A percentile compares a stretch with the other conserved stretches of the same genome.
Conservation (phyloP, 2,329 filamentous ascomycete genomes). For the Cytospora chrysosperma region DNA sequence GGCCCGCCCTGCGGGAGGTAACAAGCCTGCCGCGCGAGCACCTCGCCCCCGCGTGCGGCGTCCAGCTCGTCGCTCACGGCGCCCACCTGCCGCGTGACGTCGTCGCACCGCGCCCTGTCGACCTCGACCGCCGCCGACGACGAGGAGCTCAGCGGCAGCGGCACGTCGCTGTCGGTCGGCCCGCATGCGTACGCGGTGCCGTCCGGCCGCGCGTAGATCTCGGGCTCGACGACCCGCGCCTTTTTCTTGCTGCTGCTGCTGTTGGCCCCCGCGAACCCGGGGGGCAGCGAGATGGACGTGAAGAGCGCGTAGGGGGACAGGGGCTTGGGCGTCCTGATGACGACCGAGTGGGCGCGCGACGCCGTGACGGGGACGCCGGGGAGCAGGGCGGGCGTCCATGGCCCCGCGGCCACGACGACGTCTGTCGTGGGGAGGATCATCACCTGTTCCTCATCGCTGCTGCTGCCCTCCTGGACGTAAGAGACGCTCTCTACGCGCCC, state of each 20-base stretch:
- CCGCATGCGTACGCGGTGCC: conserved; percentile 77
- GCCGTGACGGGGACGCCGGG: conserved; percentile 43
- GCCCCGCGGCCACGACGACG: conserved; percentile 41
- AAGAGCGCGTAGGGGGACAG: conserved; percentile 66
- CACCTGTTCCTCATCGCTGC: conserved; percentile 21
- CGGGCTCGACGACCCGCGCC: conserved; percentile 57
- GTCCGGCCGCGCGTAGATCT: conserved; percentile 75
- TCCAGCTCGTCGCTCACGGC: conserved; percentile 55
- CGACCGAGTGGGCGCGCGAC: conserved; percentile 46
- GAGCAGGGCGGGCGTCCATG: conserved; percentile 46
- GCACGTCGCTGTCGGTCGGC: conserved; percentile 59
- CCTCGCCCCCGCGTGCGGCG: conserved; percentile 50
- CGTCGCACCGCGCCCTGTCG: conserved; percentile 64
- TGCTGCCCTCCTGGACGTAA: conserved; percentile 23
- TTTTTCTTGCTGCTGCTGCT: conserved; percentile 13
- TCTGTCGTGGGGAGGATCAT: conserved; percentile 32
- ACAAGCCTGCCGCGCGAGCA: conserved; percentile 69
- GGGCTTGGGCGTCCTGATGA: conserved; percentile 39
- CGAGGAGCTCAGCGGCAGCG: conserved; percentile 62
- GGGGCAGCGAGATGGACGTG: conserved; percentile 65
- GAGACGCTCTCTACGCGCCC: conserved; percentile 24
- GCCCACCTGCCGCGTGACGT: conserved; percentile 64
- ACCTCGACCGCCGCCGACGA: conserved; percentile 63
- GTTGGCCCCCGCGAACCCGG: conserved; percentile 42
- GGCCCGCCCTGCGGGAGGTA: conserved; percentile 73